Evolutionary conservation across 768 basidiomycete genomes (phyloP), one percentile per base, ranked within the genome.

Genomic region (Coprinellus micaceus): DNA sequence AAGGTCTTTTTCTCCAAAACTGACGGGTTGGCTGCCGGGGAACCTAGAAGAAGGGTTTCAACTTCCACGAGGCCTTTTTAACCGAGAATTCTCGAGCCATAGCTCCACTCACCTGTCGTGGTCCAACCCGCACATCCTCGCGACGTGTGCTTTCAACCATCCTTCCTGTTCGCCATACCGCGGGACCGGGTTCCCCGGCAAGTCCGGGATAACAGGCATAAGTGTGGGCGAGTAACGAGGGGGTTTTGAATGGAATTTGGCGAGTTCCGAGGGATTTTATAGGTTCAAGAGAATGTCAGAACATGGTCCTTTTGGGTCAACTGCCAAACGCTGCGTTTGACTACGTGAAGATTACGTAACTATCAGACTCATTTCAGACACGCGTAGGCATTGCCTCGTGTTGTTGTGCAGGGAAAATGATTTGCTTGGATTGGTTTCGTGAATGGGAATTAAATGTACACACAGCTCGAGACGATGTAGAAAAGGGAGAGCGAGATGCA

Each of bases 1-100:
- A 36, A 98, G 68, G 66, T 93, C 89, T 48, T 70, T 75, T 11
- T 71, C 65, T 4, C 82, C 78, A 72, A 99, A 98, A 69, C 93
- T 95, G 65, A 99, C 85, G 19, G 96, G 96, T 67, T 98, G 97
- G 65, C 90, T 90, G 22, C 97, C 96, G 17, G 96, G 96, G 72
- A 98, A 99, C 60, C 91, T 94, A 61, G 30, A 55, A 54, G 60
- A 58, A 49, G 49, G 54, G 43, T 50, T 61, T 52, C 47, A 52
- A 52, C 58, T 22, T n/a, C n/a, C n/a, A 55, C 50, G 47, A 28
- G 41, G 36, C 17, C 36, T 37, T 6, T 26, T 49, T 44, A 44
- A 45, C n/a, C 19, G 11, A 15, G 19, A 22, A 25, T 21, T n/a
- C 13, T 28, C 37, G 37, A 50, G 48, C 53, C 46, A 22, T 41